Conservation (phyloP, 2,329 filamentous ascomycete species). For the Scedosporium apiospermum region DNA sequence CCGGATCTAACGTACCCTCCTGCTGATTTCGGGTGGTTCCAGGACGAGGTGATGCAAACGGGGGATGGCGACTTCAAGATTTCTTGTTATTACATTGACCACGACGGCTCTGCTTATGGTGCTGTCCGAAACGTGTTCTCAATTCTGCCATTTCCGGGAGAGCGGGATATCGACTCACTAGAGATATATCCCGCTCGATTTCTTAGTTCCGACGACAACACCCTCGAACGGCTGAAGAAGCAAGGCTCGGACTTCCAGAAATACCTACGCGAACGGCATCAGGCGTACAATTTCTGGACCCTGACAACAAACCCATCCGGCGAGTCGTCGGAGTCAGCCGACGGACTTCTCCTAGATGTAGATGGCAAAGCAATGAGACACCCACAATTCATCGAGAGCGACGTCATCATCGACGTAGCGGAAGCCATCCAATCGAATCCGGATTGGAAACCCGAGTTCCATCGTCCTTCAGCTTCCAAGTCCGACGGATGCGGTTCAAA, state of each 20-base stretch:
- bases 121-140: conserved; percentile 62
- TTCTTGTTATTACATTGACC: conserved; percentile 59
- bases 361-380: conserved; percentile 70
- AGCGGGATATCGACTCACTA: conserved; percentile 72
- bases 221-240: conserved; percentile 61
- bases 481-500: conserved; percentile 18
- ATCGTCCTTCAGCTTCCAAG: conserved; percentile 20
- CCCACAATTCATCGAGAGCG: conserved; percentile 76
- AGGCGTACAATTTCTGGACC: conserved; percentile 71
- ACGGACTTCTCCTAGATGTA: conserved; percentile 76
- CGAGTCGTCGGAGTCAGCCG: conserved; percentile 71
- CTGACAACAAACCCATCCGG: conserved; percentile 73
- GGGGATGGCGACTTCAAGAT: background rate
- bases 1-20: conserved; percentile 28
- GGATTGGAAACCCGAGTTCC: conserved; percentile 24
- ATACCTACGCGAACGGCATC: conserved; percentile 72
- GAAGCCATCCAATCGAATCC: conserved; percentile 38
- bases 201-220: conserved; percentile 58
- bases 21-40: conserved; percentile 19
- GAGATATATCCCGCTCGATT: conserved; percentile 69
- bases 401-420: conserved; percentile 64
- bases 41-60: background rate
- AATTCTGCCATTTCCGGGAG: conserved; percentile 67
- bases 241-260: conserved; percentile 77
- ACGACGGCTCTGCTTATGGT: conserved; percentile 79